Evolutionary conservation across 75 land plant species (phyloP).

Genomic region (Selaginella tamariscina): DNA sequence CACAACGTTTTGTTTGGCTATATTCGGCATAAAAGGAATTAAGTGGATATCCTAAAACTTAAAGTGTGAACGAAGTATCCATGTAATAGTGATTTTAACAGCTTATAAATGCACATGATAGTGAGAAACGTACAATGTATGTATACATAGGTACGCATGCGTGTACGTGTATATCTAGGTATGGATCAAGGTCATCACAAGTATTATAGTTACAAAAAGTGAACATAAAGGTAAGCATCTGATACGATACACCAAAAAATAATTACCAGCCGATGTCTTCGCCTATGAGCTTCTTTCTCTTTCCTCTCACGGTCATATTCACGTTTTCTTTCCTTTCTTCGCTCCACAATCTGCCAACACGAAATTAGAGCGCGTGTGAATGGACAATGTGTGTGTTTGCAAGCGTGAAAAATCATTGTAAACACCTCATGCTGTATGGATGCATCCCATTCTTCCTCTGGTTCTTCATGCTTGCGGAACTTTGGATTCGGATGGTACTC

Average conservation of each 20-base stretch:
- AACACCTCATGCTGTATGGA: not conserved
- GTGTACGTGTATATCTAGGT: no score
- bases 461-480: conserved; percentile 8
- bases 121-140: no score
- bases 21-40: not conserved
- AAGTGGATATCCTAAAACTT: not conserved
- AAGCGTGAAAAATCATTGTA: not conserved
- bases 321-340: conserved; percentile 6
- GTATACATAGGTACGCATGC: no score
- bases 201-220: no score
- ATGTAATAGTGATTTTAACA: no score
- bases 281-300: conserved; percentile 8
- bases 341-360: not conserved
- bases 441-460: conserved; percentile 13
- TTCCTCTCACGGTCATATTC: conserved; percentile 15
- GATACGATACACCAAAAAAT: no score
- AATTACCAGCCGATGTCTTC: conserved; percentile 4
- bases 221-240: no score
- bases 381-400: not conserved
- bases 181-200: not conserved
- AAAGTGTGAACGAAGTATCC: no score
- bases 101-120: no score
- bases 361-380: not conserved
- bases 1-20: no score
- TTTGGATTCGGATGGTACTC: conserved; percentile 5